These are phyloP conservation scores for Globisporangium emineosum DNA, from an alignment of 352 stramenopile genomes.

Conservation along the genomic window DNA sequence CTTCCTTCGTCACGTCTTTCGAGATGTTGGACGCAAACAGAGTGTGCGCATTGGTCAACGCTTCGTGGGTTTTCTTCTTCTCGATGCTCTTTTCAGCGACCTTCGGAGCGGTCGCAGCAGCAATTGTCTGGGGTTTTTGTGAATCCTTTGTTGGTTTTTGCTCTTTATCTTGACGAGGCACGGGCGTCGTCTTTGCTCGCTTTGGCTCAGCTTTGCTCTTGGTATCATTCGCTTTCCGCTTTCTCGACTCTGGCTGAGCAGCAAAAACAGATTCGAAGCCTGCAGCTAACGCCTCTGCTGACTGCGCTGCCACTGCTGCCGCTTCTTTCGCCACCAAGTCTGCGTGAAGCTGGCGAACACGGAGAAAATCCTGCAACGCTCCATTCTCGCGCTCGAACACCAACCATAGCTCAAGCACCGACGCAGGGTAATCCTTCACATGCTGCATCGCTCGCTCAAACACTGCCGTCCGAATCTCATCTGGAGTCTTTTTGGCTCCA, in stretches of 20 bases:
- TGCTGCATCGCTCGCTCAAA: constrained; percentile 36
- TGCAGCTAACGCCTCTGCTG: background rate
- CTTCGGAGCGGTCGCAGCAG: background rate
- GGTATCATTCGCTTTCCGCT: constrained; percentile 16
- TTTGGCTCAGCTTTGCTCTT: constrained; percentile 20
- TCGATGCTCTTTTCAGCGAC: constrained; percentile 14
- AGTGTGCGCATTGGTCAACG: constrained; percentile 57
- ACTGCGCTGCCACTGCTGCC: background rate
- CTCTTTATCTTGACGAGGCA: background rate
- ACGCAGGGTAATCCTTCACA: constrained; percentile 30
- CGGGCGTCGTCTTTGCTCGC: constrained; percentile 18
- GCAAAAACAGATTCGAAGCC: constrained; percentile 21
- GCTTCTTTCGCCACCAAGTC: constrained; percentile 19
- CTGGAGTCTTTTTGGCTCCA: constrained; percentile 4
- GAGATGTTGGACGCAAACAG: constrained; percentile 67
- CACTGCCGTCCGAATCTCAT: constrained; percentile 33
- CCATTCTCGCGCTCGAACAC: constrained; percentile 56
- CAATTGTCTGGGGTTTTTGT: constrained; percentile 5
- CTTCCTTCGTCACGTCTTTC: constrained; percentile 51
- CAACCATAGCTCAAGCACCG: constrained; percentile 40
- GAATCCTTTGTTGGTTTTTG: background rate
- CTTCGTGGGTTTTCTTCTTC: constrained; percentile 34
- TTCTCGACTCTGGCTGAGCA: constrained; percentile 11
- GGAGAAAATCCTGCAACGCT: constrained; percentile 30
- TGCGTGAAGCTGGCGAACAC: constrained; percentile 26